These are phyloP conservation scores for Roridomyces roridus DNA, from an alignment of 768 basidiomycete species.

Conservation along the genomic window DNA sequence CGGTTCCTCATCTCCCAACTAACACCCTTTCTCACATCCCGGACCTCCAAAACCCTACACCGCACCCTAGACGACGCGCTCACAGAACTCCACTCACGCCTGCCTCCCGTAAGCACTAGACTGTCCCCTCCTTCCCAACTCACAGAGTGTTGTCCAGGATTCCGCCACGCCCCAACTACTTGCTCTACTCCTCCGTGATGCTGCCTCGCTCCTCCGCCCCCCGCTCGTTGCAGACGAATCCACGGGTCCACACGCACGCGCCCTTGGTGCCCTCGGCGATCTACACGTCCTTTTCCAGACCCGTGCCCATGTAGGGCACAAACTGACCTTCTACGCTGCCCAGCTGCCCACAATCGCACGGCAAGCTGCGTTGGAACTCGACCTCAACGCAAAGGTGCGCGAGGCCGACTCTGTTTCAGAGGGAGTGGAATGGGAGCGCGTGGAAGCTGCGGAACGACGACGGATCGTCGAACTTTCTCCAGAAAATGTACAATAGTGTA, in stretches of 20 bases:
- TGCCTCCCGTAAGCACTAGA: conserved; percentile 52
- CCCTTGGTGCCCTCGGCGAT: conserved; percentile 63
- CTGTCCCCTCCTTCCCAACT: neutral
- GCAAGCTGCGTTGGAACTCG: conserved; percentile 6
- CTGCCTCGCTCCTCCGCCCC: conserved; percentile 59
- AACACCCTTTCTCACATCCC: conserved; percentile 70
- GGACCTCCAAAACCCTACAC: conserved; percentile 61
- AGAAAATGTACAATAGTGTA: neutral
- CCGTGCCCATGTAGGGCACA: conserved; percentile 52
- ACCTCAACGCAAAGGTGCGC: conserved; percentile 9
- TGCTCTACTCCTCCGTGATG: conserved; percentile 61
- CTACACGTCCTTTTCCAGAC: conserved; percentile 47
- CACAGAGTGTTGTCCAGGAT: neutral
- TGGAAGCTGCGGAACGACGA: neutral
- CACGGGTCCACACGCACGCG: conserved; percentile 45
- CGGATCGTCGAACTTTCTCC: neutral
- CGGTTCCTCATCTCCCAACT: conserved; percentile 53
- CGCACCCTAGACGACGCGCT: conserved; percentile 55
- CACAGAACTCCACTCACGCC: conserved; percentile 72
- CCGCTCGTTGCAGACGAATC: conserved; percentile 34
- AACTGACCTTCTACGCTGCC: conserved; percentile 74
- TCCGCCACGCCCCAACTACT: conserved; percentile 46
- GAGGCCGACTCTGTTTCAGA: neutral
- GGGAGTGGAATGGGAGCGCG: conserved; percentile 4
- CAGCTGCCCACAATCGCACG: neutral